These are phyloP conservation scores for Pistacia atlantica DNA, from an alignment of 345 rosid species.

Conservation along the genomic window DNA sequence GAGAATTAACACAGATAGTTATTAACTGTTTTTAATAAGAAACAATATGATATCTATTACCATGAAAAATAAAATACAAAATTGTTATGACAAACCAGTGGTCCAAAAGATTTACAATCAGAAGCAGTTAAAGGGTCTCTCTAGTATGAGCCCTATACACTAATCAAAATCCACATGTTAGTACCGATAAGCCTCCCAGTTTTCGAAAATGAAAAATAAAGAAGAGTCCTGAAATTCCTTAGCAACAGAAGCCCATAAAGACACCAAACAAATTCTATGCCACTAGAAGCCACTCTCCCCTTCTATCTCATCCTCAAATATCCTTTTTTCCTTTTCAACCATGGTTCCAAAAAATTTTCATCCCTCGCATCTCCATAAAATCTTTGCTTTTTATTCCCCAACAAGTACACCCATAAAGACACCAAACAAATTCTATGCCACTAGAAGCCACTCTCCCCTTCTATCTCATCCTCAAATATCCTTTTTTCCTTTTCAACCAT, in stretches of 20 bases:
- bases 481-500: too few species aligned
- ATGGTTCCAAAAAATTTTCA: too few species aligned
- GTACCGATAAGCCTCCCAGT: background rate
- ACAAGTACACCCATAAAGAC: background rate
- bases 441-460: background rate
- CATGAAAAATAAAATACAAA: background rate
- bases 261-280: too few species aligned
- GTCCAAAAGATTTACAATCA: background rate
- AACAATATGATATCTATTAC: too few species aligned
- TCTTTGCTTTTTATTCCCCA: too few species aligned
- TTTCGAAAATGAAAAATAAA: too few species aligned
- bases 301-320: background rate
- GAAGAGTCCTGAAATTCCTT: background rate
- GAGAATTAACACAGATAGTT: conserved; percentile 23
- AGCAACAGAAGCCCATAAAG: background rate
- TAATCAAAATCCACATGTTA: background rate
- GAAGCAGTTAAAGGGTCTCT: background rate
- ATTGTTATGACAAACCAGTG: background rate
- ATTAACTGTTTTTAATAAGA: background rate
- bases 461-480: background rate
- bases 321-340: too few species aligned
- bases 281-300: background rate
- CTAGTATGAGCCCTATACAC: background rate
- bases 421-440: too few species aligned
- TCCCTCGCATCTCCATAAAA: too few species aligned